phyloP scores from a whole-genome alignment of 805 yeast species.

The Kazachstania martiniae region DNA sequence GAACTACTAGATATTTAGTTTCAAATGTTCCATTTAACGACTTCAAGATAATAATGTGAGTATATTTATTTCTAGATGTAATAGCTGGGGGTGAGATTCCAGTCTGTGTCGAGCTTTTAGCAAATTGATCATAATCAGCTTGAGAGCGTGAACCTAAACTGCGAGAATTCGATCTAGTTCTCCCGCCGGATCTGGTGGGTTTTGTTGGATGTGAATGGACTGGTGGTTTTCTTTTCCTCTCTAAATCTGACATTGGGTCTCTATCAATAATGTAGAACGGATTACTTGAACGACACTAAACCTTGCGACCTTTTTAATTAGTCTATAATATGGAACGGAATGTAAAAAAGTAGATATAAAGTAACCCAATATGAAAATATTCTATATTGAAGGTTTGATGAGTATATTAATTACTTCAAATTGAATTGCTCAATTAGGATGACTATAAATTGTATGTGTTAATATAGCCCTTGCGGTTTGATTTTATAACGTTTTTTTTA shows the following conservation, averaged over 20 bases:
- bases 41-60: slow-evolving; percentile 56
- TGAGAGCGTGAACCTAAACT: slow-evolving; percentile 16
- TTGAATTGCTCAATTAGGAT: too few species aligned
- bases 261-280: background rate
- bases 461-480: too few species aligned
- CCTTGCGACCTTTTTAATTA: too few species aligned
- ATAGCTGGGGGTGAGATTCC: background rate
- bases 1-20: slow-evolving; percentile 67
- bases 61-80: slow-evolving; percentile 23
- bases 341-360: too few species aligned
- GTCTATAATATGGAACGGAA: too few species aligned
- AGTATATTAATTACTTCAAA: too few species aligned
- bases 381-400: too few species aligned
- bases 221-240: slow-evolving; percentile 1
- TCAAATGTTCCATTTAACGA: slow-evolving; percentile 79
- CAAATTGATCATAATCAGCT: slow-evolving; percentile 6
- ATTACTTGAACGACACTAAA: too few species aligned
- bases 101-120: background rate
- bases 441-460: too few species aligned
- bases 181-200: slow-evolving; percentile 4
- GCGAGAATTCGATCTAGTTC: slow-evolving; percentile 23
- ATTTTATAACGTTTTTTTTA: too few species aligned
- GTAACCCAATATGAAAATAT: too few species aligned
- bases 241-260: slow-evolving; percentile 4
- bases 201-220: slow-evolving; percentile 1